Percentiles rank a stretch among this genome's conserved stretches.
Conservation (phyloP, 2,329 filamentous ascomycete species). For the Penicillium fuscoglaucum region DNA sequence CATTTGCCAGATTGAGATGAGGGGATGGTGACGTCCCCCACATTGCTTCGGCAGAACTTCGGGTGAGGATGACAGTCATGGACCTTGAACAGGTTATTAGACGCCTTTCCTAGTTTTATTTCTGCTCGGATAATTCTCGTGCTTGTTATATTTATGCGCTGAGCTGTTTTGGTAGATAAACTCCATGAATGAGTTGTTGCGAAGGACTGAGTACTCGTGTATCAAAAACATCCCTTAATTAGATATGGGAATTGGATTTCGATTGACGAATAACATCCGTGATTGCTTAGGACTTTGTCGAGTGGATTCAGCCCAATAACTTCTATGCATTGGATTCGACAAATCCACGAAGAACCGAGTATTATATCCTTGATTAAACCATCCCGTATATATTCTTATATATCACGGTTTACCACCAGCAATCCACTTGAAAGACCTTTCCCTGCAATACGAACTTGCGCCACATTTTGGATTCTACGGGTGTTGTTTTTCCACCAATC, state of each 20-base stretch:
- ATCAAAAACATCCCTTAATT: background rate
- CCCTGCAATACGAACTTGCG: background rate
- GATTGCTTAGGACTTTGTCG: background rate
- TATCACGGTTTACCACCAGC: background rate
- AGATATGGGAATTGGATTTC: background rate
- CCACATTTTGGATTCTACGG: background rate
- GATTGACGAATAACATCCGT: background rate
- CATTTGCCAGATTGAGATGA: background rate
- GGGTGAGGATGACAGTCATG: background rate
- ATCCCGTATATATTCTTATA: background rate
- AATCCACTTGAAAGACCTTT: too few relatives aligned
- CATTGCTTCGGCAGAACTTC: background rate
- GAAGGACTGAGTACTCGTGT: background rate
- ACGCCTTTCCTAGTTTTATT: background rate
- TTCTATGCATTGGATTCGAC: background rate
- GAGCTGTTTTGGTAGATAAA: background rate
- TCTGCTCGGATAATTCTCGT: background rate
- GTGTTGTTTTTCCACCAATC: conserved; percentile 12
- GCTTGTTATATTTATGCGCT: background rate
- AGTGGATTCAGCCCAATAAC: too few relatives aligned
- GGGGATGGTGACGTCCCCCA: conserved; percentile 2
- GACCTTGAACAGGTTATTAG: background rate
- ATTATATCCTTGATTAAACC: background rate
- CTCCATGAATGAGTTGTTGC: background rate
- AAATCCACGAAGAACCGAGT: background rate